Percentiles rank a stretch among this genome's conserved stretches.
phyloP scores from a whole-genome alignment of 495 filamentous ascomycete genomes.

The Hypoxylon lenormandii region DNA sequence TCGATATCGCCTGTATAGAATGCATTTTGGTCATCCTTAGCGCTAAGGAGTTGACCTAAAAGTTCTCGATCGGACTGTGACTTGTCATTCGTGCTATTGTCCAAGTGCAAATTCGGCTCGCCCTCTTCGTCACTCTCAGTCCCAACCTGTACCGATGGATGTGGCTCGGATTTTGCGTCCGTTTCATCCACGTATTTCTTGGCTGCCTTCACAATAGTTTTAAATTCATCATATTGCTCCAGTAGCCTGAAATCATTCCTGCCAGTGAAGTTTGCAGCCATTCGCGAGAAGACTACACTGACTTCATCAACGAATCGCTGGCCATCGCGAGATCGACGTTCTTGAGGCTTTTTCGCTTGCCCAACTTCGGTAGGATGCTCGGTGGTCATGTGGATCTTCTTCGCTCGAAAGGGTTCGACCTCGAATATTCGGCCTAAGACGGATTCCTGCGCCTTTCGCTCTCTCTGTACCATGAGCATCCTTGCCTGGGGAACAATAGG shows the following conservation, averaged over 20 bases:
- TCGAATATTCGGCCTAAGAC: constrained; percentile 68
- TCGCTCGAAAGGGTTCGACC: constrained; percentile 53
- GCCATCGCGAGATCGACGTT: constrained; percentile 42
- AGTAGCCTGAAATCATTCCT: constrained; percentile 37
- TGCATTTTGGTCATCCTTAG: background rate
- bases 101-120: background rate
- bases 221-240: constrained; percentile 55
- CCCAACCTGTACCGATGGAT: background rate
- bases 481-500: constrained; percentile 46
- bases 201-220: constrained; percentile 59
- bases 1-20: background rate
- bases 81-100: constrained; percentile 12
- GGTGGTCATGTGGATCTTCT: constrained; percentile 41
- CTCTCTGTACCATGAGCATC: constrained; percentile 59
- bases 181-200: constrained; percentile 57
- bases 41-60: background rate
- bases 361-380: constrained; percentile 34
- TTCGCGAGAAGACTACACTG: constrained; percentile 50
- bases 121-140: background rate
- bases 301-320: constrained; percentile 60
- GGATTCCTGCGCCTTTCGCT: constrained; percentile 65
- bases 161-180: constrained; percentile 39
- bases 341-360: constrained; percentile 37
- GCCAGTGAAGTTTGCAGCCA: constrained; percentile 53
- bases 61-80: no score